A percentile compares a stretch with the other conserved stretches of the same genome.
Evolutionary conservation across 345 rosid genomes (phyloP).

Genomic region (Passiflora organensis): DNA sequence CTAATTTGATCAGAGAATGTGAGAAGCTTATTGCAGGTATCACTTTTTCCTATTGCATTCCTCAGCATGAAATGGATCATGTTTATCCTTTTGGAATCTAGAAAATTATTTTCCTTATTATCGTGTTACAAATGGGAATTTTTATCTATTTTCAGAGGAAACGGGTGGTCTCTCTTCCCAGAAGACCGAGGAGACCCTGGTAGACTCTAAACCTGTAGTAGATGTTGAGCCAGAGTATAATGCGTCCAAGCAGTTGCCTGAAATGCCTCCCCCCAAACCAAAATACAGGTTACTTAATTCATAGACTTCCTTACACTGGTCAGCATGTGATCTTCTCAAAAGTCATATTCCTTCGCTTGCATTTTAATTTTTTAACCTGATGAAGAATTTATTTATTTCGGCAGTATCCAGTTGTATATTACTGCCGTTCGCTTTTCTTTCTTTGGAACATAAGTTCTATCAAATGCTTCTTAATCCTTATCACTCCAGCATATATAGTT

Average conservation of each 20-base stretch:
- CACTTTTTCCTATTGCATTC: background rate
- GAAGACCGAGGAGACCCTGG: conserved; percentile 19
- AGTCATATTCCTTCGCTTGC: background rate
- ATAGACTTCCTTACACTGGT: background rate
- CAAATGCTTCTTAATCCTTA: too few relatives aligned
- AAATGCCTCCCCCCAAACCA: conserved; percentile 32
- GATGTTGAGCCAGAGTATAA: conserved; percentile 11
- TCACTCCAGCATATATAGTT: background rate
- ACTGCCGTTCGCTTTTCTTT: too few relatives aligned
- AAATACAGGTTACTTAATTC: conserved; percentile 48
- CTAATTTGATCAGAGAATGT: conserved; percentile 68
- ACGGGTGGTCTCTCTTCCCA: conserved; percentile 23
- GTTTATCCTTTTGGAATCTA: too few relatives aligned
- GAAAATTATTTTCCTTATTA: background rate
- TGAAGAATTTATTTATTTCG: background rate
- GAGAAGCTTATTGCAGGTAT: conserved; percentile 53
- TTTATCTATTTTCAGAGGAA: conserved; percentile 35
- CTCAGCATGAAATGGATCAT: background rate
- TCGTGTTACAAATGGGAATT: background rate
- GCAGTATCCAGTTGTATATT: too few relatives aligned
- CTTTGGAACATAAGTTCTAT: too few relatives aligned
- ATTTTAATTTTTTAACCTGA: background rate
- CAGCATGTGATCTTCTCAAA: too few relatives aligned
- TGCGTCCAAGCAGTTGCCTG: background rate
- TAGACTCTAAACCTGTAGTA: conserved; percentile 13